Conservation (phyloP, 2,329 filamentous ascomycete genomes). For the Aspergillus quadricinctus region DNA sequence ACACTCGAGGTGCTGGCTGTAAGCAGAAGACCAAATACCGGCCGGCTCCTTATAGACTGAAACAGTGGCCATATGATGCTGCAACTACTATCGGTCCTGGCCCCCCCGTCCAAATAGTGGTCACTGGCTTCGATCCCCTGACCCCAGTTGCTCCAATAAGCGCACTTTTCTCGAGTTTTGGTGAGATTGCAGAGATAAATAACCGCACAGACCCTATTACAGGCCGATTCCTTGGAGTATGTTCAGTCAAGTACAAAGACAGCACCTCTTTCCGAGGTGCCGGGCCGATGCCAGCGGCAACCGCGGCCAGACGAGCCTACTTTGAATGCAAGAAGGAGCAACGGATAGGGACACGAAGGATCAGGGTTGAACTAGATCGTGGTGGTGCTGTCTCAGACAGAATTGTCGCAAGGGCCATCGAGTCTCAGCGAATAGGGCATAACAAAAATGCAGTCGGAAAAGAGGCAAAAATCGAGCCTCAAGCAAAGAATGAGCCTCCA, state of each 20-base stretch:
- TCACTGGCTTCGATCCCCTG: conserved; percentile 93
- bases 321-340: conserved; percentile 72
- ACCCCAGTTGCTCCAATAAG: conserved; percentile 58
- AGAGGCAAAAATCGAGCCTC: conserved; percentile 33
- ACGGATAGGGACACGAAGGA: conserved; percentile 70
- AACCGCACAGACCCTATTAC: conserved; percentile 95
- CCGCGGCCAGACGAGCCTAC: conserved; percentile 72
- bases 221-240: conserved; percentile 89
- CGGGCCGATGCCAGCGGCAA: conserved; percentile 62
- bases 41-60: conserved; percentile 71
- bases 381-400: conserved; percentile 78
- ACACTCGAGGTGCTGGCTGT: conserved; percentile 57
- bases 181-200: conserved; percentile 79
- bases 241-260: conserved; percentile 84
- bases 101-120: conserved; percentile 83
- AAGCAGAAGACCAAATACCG: conserved; percentile 68
- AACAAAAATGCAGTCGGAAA: conserved; percentile 23
- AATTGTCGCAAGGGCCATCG: conserved; percentile 71
- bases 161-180: conserved; percentile 39
- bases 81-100: conserved; percentile 82
- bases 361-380: conserved; percentile 83
- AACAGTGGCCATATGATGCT: conserved; percentile 75
- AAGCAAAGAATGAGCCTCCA: conserved; percentile 41
- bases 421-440: conserved; percentile 57
- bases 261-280: conserved; percentile 50